Evolutionary conservation across 164 flowering plant species (phyloP), one percentile per base, ranked within the genome.

Genomic region (Stephania cephalantha): DNA sequence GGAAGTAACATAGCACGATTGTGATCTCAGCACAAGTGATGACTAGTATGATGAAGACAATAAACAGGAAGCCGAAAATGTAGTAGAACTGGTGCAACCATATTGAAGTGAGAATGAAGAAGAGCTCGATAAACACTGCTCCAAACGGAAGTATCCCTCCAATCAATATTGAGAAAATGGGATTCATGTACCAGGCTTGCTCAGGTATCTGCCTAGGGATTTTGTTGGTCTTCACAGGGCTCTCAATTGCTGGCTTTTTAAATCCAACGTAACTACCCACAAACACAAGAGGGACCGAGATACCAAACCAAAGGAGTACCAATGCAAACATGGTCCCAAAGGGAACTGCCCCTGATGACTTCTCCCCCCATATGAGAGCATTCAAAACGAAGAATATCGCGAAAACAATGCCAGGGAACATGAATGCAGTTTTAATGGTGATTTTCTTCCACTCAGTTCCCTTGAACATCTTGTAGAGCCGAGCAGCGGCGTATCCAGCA

Each of bases 141-240:
- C 96, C 97, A 77, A 94, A 94, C 46, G 98, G 98, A 45, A 94
- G 93, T 25, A 94, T 89, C 65, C 98, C 98, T 69, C 98, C 98
- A 9, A 91, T 87, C 44, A 93, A 79, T 79, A 91, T 83, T 7
- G 95, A 90, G 82, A 91, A 90, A 45, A 83, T 66, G 0, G 93
- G 91, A 75, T 89, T 85, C 94, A 90, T 90, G 81, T 90, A 92
- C 97, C 97, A 92, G 17, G 92, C 88, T 79, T 92, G 97, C 74
- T 90, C 91, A 1, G 97, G 97, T 44, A 92, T 85, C 83, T 91
- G 97, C 82, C 96, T 80, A 7, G 97, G 98, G 64, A 91, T 91
- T 82, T 93, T 93, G 81, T 90, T 92, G 2, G 95, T 89, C 81
- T 90, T 90, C 76, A 92, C 95, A 31, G 96, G 96, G 76, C 87